A percentile compares a stretch with the other conserved stretches of the same genome.
phyloP scores from a whole-genome alignment of 768 basidiomycete genomes.

The Rhodotorula kratochvilovae region DNA sequence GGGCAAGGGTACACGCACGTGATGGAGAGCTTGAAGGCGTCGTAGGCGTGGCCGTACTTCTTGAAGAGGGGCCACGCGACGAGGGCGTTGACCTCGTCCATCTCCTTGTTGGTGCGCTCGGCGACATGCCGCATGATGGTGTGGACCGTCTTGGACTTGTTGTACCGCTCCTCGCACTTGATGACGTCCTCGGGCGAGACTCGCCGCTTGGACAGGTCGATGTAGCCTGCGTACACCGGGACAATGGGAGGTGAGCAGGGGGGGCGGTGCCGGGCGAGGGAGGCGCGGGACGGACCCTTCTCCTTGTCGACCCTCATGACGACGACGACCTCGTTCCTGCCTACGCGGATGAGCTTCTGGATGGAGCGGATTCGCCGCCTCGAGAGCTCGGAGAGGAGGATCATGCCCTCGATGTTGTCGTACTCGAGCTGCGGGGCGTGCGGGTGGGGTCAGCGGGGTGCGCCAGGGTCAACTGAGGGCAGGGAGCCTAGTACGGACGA shows the following conservation, averaged over 20 bases:
- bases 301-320: slow-evolving; percentile 98
- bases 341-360: slow-evolving; percentile 94
- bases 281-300: slow-evolving; percentile 63
- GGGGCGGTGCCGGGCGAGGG: not conserved
- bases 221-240: slow-evolving; percentile 66
- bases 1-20: slow-evolving; percentile 57
- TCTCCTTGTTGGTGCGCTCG: slow-evolving; percentile 50
- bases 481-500: slow-evolving; percentile 54
- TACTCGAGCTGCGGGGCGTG: slow-evolving; percentile 72
- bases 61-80: slow-evolving; percentile 88
- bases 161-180: slow-evolving; percentile 97
- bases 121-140: slow-evolving; percentile 77
- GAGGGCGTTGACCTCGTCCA: slow-evolving; percentile 82
- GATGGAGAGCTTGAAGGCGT: slow-evolving; percentile 94
- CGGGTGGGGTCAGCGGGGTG: not conserved
- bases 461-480: not conserved
- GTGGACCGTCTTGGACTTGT: slow-evolving; percentile 94
- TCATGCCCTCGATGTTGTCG: slow-evolving; percentile 99
- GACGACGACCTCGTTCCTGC: slow-evolving; percentile 96
- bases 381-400: slow-evolving; percentile 94
- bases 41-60: slow-evolving; percentile 91
- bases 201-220: slow-evolving; percentile 95
- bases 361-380: slow-evolving; percentile 92
- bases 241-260: not conserved
- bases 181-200: slow-evolving; percentile 96